These are phyloP conservation scores for Tricladium varicosporioides DNA, from an alignment of 2,329 filamentous ascomycete genomes.

Conservation along the genomic window DNA sequence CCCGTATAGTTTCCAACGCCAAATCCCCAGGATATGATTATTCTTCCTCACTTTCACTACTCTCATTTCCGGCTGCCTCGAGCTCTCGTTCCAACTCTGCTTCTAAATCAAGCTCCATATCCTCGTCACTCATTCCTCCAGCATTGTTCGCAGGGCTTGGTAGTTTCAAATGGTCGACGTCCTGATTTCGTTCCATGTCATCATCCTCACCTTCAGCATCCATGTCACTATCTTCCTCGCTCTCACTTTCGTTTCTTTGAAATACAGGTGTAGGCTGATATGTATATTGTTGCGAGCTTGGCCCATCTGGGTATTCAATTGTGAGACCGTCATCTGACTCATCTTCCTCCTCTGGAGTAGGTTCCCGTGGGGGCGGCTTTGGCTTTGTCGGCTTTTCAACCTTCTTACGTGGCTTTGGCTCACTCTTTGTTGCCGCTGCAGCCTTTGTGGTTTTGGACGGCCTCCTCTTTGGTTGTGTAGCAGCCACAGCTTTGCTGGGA, in stretches of 20 bases:
- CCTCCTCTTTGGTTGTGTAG: conserved; percentile 20
- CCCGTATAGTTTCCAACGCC: background rate
- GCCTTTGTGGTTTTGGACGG: conserved; percentile 30
- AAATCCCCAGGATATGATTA: conserved; percentile 13
- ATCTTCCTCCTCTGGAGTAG: conserved; percentile 39
- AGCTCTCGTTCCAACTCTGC: conserved; percentile 33
- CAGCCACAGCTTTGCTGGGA: conserved; percentile 12
- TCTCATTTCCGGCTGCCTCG: conserved; percentile 28
- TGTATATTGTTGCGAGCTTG: conserved; percentile 32
- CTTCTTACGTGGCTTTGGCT: conserved; percentile 32
- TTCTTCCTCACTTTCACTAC: conserved; percentile 36
- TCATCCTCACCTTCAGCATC: conserved; percentile 45
- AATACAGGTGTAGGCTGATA: conserved; percentile 28
- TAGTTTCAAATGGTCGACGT: conserved; percentile 46
- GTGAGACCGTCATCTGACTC: conserved; percentile 57
- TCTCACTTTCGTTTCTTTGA: conserved; percentile 31
- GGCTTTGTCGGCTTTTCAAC: conserved; percentile 35
- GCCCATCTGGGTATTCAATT: conserved; percentile 58
- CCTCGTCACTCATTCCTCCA: conserved; percentile 30
- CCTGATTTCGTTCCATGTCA: conserved; percentile 32
- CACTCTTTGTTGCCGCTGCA: conserved; percentile 27
- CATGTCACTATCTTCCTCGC: conserved; percentile 44
- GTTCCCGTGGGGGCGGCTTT: conserved; percentile 29
- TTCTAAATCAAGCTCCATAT: conserved; percentile 34
- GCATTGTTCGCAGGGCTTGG: conserved; percentile 49